A percentile compares a stretch with the other conserved stretches of the same genome.
These are phyloP conservation scores for Penicillium sp. DNA, from an alignment of 2,329 filamentous ascomycete species.

Conservation along the genomic window DNA sequence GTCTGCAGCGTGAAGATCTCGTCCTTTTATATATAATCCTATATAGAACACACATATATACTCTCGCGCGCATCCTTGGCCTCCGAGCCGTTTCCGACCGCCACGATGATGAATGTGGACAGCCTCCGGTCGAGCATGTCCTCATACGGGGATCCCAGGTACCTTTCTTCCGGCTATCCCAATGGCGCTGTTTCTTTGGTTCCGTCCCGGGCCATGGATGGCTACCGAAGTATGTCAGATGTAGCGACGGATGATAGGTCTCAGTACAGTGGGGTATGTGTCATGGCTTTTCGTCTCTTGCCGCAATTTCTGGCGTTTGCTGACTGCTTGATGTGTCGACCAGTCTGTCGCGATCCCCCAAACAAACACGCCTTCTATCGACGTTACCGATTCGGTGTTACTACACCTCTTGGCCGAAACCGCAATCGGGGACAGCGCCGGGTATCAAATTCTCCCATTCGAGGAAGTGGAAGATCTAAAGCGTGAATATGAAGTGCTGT, in stretches of 20 bases:
- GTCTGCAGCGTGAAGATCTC: conserved; percentile 10
- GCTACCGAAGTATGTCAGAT: conserved; percentile 56
- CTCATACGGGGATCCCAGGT: conserved; percentile 39
- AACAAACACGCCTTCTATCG: conserved; percentile 35
- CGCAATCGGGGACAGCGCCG: conserved; percentile 80
- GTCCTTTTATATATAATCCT: conserved; percentile 1
- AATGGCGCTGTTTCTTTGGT: conserved; percentile 26
- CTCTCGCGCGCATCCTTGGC: not conserved
- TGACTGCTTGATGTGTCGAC: conserved; percentile 17
- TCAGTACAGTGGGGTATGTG: conserved; percentile 56
- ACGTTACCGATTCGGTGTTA: conserved; percentile 61
- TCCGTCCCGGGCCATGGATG: conserved; percentile 50
- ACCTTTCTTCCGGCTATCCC: conserved; percentile 32
- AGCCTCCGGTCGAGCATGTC: conserved; percentile 38
- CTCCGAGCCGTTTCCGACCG: not conserved
- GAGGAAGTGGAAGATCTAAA: conserved; percentile 91
- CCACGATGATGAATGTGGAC: conserved; percentile 29
- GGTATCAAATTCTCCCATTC: conserved; percentile 80
- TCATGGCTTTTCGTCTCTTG: not conserved
- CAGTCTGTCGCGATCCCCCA: conserved; percentile 51
- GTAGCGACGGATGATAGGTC: conserved; percentile 54
- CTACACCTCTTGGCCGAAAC: conserved; percentile 92
- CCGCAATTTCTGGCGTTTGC: conserved; percentile 3
- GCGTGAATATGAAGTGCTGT: conserved; percentile 72
- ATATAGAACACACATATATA: not conserved